Evolutionary conservation across 768 basidiomycete genomes (phyloP).

Genomic region (Trametes meyenii): DNA sequence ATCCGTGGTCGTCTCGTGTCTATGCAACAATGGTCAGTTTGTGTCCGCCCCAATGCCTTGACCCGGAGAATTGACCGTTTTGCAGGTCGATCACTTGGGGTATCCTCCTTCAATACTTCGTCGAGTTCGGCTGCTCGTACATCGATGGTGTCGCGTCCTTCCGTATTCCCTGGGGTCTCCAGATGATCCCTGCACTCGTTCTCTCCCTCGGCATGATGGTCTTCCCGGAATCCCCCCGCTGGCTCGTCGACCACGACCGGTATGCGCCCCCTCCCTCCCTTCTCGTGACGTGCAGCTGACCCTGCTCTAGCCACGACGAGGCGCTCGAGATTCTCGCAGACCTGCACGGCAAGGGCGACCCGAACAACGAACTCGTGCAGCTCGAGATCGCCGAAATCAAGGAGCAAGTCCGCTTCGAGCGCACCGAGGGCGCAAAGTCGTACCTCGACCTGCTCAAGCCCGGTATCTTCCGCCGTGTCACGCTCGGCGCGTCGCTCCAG

Average conservation of each 20-base stretch:
- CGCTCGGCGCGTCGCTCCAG: constrained; percentile 70
- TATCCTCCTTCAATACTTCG: constrained; percentile 74
- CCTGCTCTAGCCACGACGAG: constrained; percentile 45
- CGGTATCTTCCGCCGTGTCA: constrained; percentile 69
- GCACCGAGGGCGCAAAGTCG: constrained; percentile 70
- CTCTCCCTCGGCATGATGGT: constrained; percentile 66
- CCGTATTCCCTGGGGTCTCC: constrained; percentile 80
- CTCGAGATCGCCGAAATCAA: constrained; percentile 73
- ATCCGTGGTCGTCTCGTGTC: constrained; percentile 79
- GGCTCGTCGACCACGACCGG: constrained; percentile 63
- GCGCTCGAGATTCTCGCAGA: constrained; percentile 76
- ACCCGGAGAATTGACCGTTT: background rate
- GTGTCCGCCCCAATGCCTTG: background rate
- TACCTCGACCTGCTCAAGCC: constrained; percentile 67
- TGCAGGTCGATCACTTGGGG: constrained; percentile 67
- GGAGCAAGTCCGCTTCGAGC: constrained; percentile 59
- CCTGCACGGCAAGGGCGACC: constrained; percentile 68
- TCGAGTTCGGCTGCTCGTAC: constrained; percentile 76
- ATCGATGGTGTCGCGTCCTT: constrained; percentile 72
- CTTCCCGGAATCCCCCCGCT: constrained; percentile 72
- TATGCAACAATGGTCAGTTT: constrained; percentile 65
- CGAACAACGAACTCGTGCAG: constrained; percentile 59
- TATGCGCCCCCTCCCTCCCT: too few species aligned
- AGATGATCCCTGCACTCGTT: constrained; percentile 76
- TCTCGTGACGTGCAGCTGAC: too few species aligned